These are phyloP conservation scores for Anthracocystis panici-leucophaei DNA, from an alignment of 1,284 basidiomycete genomes.

Conservation along the genomic window DNA sequence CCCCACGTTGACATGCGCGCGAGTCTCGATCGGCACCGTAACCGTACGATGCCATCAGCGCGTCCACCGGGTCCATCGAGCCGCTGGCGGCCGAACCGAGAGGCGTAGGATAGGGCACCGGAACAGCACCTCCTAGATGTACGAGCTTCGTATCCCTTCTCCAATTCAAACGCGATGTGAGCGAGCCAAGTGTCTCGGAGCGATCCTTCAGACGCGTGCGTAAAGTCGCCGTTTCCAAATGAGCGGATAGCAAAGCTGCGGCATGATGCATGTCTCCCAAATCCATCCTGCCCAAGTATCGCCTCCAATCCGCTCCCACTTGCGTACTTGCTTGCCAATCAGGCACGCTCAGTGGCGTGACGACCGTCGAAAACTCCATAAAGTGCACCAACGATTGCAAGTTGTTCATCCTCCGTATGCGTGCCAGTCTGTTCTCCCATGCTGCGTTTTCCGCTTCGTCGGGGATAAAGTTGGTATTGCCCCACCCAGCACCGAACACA, in stretches of 20 bases:
- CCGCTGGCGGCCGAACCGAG: conserved; percentile 2
- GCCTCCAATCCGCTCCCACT: conserved; percentile 30
- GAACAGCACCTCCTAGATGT: conserved; percentile 59
- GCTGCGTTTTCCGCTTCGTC: conserved; percentile 12
- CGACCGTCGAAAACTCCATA: conserved; percentile 48
- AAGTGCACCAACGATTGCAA: conserved; percentile 43
- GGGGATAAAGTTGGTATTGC: conserved; percentile 15
- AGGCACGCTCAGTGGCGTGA: conserved; percentile 44
- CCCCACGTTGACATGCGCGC: conserved; percentile 26
- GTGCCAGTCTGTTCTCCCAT: conserved; percentile 30
- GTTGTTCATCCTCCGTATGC: conserved; percentile 57
- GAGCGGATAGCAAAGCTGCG: conserved; percentile 56
- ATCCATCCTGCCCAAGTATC: conserved; percentile 27
- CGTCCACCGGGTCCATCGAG: conserved; percentile 55
- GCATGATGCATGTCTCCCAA: conserved; percentile 50
- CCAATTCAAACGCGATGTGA: conserved; percentile 63
- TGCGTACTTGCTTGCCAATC: conserved; percentile 14
- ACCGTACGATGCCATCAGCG: conserved; percentile 57
- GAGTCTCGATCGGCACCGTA: conserved; percentile 31
- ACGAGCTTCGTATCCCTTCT: conserved; percentile 61
- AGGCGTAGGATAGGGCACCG: conserved; percentile 55
- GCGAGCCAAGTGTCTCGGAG: conserved; percentile 44
- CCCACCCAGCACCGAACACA: conserved; percentile 49
- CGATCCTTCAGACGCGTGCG: conserved; percentile 44
- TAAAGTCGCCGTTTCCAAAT: conserved; percentile 65